A percentile compares a stretch with the other conserved stretches of the same genome.
Evolutionary conservation across 306 rosid species (phyloP).

Genomic region (Dalbergia cultrata): DNA sequence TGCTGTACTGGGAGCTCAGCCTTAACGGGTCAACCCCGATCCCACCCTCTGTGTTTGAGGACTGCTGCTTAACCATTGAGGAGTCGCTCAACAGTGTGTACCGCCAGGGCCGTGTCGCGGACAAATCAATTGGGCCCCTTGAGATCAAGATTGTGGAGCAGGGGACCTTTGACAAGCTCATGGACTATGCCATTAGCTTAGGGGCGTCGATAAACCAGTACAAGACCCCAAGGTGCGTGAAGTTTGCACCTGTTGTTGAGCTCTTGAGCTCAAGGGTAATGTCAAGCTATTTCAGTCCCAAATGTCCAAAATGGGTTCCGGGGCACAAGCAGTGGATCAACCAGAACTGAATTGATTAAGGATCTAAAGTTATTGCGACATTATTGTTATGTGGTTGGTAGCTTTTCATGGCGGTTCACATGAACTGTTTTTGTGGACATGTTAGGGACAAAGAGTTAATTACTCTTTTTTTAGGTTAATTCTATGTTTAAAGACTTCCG

Average conservation of each 20-base stretch:
- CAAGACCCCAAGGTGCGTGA: constrained; percentile 97
- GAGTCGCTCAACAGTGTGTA: constrained; percentile 93
- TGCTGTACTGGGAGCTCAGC: constrained; percentile 80
- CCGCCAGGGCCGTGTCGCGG: constrained; percentile 90
- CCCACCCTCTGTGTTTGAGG: constrained; percentile 88
- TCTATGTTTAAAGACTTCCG: constrained; percentile 51
- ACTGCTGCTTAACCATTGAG: constrained; percentile 82
- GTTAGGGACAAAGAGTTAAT: constrained; percentile 57
- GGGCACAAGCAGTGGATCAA: constrained; percentile 90
- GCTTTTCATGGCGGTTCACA: constrained; percentile 62
- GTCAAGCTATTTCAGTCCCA: constrained; percentile 78
- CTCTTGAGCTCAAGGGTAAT: constrained; percentile 81
- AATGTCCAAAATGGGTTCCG: constrained; percentile 94
- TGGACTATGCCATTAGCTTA: constrained; percentile 94
- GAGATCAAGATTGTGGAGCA: constrained; percentile 87
- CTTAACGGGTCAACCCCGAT: constrained; percentile 67
- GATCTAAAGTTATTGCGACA: background rate
- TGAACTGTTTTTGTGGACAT: constrained; percentile 60
- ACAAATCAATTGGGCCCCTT: constrained; percentile 88
- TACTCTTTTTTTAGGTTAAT: constrained; percentile 58
- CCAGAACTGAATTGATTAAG: constrained; percentile 45
- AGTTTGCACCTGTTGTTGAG: constrained; percentile 85
- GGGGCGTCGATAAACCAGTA: too few relatives aligned
- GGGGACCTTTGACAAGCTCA: constrained; percentile 92
- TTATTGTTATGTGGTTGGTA: constrained; percentile 43